Evolutionary conservation across 73 alveolate genomes (phyloP).

Genomic region (Tetrahymena thermophila): DNA sequence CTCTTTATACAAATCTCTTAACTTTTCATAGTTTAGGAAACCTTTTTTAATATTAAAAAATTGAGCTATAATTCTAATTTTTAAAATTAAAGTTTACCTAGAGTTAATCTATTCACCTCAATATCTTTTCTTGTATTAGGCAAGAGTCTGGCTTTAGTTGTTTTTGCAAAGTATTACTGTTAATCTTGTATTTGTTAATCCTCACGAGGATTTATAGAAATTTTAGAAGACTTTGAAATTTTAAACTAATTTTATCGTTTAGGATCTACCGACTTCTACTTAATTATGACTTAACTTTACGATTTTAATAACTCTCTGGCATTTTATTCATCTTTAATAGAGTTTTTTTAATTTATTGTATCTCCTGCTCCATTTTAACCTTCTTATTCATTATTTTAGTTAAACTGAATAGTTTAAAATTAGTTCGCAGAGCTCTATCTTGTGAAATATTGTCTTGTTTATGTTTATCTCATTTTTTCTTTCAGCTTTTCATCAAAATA

Average conservation of each 20-base stretch:
- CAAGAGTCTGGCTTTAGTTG: neutral
- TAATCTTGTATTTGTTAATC: neutral
- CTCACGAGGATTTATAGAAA: neutral
- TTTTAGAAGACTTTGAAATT: neutral
- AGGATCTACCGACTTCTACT: neutral
- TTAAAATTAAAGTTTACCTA: neutral
- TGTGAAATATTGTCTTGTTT: neutral
- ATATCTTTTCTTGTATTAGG: neutral
- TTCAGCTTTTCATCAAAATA: slow-evolving; percentile 31
- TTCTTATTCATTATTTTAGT: neutral
- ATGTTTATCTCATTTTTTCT: neutral
- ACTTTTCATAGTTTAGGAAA: neutral
- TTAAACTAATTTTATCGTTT: neutral
- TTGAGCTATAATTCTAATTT: neutral
- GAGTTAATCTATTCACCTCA: neutral
- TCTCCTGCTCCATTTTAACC: neutral
- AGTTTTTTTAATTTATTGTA: neutral
- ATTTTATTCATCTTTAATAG: neutral
- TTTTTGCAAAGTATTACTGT: neutral
- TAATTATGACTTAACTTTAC: neutral
- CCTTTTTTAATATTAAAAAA: neutral
- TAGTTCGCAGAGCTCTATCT: neutral
- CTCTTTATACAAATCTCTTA: neutral
- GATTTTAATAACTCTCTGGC: neutral
- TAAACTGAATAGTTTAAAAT: neutral